Base-by-base conservation (phyloP, 495 filamentous ascomycete species). In the Monascus purpureus region DNA sequence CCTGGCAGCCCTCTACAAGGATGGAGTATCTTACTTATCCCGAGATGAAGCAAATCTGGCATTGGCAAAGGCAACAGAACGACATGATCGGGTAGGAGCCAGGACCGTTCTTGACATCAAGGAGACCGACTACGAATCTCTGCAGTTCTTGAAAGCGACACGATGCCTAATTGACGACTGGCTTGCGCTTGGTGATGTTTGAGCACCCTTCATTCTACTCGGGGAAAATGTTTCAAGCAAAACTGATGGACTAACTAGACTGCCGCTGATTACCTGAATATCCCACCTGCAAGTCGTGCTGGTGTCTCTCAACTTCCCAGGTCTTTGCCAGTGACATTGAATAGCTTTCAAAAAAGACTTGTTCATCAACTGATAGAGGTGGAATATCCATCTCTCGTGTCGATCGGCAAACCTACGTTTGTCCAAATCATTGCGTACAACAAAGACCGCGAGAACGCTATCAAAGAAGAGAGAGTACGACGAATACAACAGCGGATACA, bases 11-110 rank as follows among this genome's bases (percentile, higher is more conserved):
- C 50, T 73, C 1, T 75, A 77, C 43, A 59, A 40, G 0, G 41
- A 57, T 7, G 83, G 83, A 8, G 61, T 87, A 5, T 60, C 61
- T 3, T 90, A 88, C 48, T 52, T 93, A 4, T 82, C 76, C 15
- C 65, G 68, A 25, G 54, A 66, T 4, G 83, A 88, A 43, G 73
- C 76, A 33, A 43, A 50, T 2, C 24, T 44, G 17, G 64, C 68
- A 3, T 43, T 55, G 8, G 27, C 42, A 8, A 45, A 36, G 32
- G 49, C 42, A 4, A 17, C 25, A 1, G 40, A 45, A 28, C 42
- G 32, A 33, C 59, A 46, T 23, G 47, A 55, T 11, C 55, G 43
- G 8, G 47, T 63, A 8, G 45, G 59, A 6, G 12, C 29, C 1
- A 22, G 9, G 5, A 29, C 25, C 4, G 61, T 70, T 28, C 41